Percentiles rank a stretch among this genome's conserved stretches.
Evolutionary conservation across 345 rosid genomes (phyloP).

Genomic region (Salix purpurea): DNA sequence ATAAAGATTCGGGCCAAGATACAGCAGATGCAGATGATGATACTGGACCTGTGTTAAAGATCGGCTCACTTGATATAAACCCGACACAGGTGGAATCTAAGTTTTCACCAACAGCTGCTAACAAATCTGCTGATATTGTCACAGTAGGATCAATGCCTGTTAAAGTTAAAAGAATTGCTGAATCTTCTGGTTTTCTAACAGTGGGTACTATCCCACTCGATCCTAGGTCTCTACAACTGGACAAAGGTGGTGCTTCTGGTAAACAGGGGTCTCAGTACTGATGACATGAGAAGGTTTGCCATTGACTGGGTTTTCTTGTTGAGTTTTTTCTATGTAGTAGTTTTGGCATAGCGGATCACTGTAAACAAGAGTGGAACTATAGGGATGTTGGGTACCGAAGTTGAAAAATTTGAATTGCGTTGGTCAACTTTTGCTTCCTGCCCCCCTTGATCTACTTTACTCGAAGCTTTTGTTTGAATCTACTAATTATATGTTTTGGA

Average conservation of each 20-base stretch:
- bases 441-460: not conserved
- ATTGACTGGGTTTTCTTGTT: not conserved
- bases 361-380: not conserved
- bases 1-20: constrained; percentile 9
- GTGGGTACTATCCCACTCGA: constrained; percentile 68
- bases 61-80: constrained; percentile 36
- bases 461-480: not conserved
- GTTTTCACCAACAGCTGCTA: constrained; percentile 8
- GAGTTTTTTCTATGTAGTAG: not conserved
- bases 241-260: constrained; percentile 19
- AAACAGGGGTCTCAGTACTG: constrained; percentile 16
- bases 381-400: not conserved
- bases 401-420: not conserved
- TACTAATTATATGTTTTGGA: not conserved
- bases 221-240: constrained; percentile 40
- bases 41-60: constrained; percentile 20
- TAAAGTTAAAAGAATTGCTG: constrained; percentile 55
- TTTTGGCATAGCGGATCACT: constrained; percentile 7
- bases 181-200: constrained; percentile 38
- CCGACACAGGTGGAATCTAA: constrained; percentile 24
- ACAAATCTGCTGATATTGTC: constrained; percentile 25
- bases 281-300: constrained; percentile 4
- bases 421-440: not conserved
- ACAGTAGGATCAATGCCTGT: constrained; percentile 70
- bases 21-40: constrained; percentile 17